Base-by-base conservation (phyloP, 148 eudicot species). In the Chenopodium formosanum region DNA sequence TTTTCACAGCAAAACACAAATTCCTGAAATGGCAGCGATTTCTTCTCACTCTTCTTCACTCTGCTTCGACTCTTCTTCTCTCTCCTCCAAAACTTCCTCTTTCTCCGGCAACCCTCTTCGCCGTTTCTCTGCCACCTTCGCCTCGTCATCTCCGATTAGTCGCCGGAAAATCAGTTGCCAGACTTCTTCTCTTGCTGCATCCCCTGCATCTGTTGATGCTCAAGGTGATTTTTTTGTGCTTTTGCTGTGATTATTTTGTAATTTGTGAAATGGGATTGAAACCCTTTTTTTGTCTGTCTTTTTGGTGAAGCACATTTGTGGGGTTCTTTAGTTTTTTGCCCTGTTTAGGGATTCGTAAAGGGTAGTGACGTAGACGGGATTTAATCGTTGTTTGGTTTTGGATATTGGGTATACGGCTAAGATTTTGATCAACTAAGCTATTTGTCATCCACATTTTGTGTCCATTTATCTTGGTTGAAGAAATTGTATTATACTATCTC, bases 161-260 rank as follows among this genome's bases (percentile, higher is more conserved):
- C 84, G 84, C 78, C 88, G 87, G 7, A 86, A 81, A 77, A 78
- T 94, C 84, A 78, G 88, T 27, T 86, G 89, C 70, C 94, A 85
- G 60, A 83, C 85, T 17, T 75, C 89, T 17, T 83, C 91, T 13
- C 78, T 85, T 25, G 50, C 86, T 73, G 83, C 91, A 3, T 81
- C 97, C 23, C 78, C 85, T 0, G 63, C 87, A 76, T 78, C 89
- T 48, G 70, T 81, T 0, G 70, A 77, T 69, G 81, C 63, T 4
- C 84, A 81, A 88, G 92, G 97, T 94, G 2, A n/a, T 44, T 47
- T 20, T 10, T 79, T n/a, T n/a, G 22, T 44, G 16, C 2, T 53
- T 6, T 32, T 44, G n/a, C 60, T 6, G 17, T 16, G 9, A 17
- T 69, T n/a, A 27, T 16, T 81, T 78, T 27, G n/a, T 50, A 27